These are phyloP conservation scores for Arbutus unedo DNA, from an alignment of 148 eudicot genomes.

Conservation along the genomic window DNA sequence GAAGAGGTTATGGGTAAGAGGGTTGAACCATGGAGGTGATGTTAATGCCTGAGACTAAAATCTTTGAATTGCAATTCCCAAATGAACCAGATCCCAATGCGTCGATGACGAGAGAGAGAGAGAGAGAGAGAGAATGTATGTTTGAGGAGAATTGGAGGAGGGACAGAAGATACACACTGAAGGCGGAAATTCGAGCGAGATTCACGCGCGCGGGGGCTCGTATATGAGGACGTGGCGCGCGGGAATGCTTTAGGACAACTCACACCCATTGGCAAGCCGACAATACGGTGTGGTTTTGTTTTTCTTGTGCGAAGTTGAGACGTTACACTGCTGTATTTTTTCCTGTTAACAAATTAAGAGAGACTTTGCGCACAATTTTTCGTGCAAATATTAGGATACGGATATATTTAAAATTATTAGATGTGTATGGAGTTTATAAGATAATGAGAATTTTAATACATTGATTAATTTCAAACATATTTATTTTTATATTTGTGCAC, in stretches of 20 bases:
- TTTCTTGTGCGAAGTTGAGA: too few relatives aligned
- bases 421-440: too few relatives aligned
- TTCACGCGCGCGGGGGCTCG: neutral
- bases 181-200: neutral
- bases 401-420: too few relatives aligned
- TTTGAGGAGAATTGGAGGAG: neutral
- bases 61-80: neutral
- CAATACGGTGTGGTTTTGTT: neutral
- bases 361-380: too few relatives aligned
- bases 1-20: neutral
- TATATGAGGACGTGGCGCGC: neutral
- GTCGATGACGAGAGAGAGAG: neutral
- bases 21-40: neutral
- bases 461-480: too few relatives aligned
- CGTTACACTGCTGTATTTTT: neutral
- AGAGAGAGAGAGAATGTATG: neutral
- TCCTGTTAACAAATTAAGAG: too few relatives aligned
- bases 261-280: neutral
- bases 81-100: neutral
- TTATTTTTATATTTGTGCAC: too few relatives aligned
- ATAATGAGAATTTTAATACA: too few relatives aligned
- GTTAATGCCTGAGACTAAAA: neutral
- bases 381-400: too few relatives aligned
- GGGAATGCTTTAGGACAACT: neutral
- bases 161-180: neutral